These are phyloP conservation scores for Helichrysum umbraculigerum DNA, from an alignment of 129 eudicot species.

Conservation along the genomic window DNA sequence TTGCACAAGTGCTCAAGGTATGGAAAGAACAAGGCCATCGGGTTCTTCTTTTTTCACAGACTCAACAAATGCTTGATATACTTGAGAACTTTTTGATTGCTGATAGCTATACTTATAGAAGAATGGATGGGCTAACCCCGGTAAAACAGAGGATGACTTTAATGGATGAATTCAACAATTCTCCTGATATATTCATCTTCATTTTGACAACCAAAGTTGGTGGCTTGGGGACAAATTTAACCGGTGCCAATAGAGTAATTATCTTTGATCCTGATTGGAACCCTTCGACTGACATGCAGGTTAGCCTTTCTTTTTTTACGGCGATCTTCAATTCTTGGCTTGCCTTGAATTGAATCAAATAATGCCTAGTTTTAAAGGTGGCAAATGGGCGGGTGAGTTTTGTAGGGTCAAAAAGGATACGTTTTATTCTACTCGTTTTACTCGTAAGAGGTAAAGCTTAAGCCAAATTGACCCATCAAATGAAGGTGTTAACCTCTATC, in stretches of 20 bases:
- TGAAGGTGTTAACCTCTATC: slow-evolving; percentile 1
- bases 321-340: not conserved
- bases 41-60: slow-evolving; percentile 89
- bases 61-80: slow-evolving; percentile 97
- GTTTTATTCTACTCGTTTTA: not conserved
- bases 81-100: slow-evolving; percentile 67
- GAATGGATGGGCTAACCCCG: slow-evolving; percentile 96
- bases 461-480: not conserved
- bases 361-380: not conserved
- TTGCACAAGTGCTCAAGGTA: slow-evolving; percentile 71
- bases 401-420: not conserved
- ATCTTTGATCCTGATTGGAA: slow-evolving; percentile 99
- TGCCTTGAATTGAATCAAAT: not conserved
- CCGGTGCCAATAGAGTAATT: slow-evolving; percentile 93
- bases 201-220: slow-evolving; percentile 96
- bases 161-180: slow-evolving; percentile 86
- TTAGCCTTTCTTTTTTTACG: slow-evolving; percentile 24
- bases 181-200: slow-evolving; percentile 72
- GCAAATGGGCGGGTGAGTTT: not conserved
- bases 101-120: slow-evolving; percentile 58
- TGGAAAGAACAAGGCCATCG: slow-evolving; percentile 98
- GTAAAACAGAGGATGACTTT: slow-evolving; percentile 80
- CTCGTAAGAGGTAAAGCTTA: not conserved
- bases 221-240: slow-evolving; percentile 91
- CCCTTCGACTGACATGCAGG: slow-evolving; percentile 98